Conservation (phyloP, 2,329 filamentous ascomycete species). For the Leptographium lundbergii region DNA sequence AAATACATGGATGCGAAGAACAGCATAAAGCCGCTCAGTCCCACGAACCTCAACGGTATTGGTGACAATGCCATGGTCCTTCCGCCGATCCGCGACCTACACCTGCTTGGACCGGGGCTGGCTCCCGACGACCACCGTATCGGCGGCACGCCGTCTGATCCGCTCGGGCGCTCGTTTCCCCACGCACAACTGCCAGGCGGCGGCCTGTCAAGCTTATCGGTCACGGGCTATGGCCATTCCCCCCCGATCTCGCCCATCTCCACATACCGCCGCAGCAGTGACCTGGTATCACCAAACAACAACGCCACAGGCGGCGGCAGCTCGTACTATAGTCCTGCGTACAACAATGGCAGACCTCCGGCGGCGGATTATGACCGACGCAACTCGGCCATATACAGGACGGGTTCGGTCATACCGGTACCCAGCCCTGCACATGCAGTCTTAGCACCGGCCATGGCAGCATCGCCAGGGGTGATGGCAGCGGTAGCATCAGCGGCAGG, state of each 20-base stretch:
- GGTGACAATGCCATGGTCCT: neutral
- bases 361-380: neutral
- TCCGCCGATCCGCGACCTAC: neutral
- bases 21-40: neutral
- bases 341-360: slow-evolving; percentile 10
- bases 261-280: slow-evolving; percentile 22
- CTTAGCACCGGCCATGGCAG: neutral
- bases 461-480: too few species aligned
- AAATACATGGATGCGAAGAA: neutral
- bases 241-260: slow-evolving; percentile 38
- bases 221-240: slow-evolving; percentile 16
- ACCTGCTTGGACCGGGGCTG: neutral
- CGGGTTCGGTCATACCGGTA: neutral
- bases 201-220: slow-evolving; percentile 19
- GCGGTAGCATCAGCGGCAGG: neutral
- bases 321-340: slow-evolving; percentile 24
- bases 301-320: slow-evolving; percentile 15
- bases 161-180: neutral
- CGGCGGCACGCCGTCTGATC: neutral
- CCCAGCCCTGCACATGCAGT: neutral
- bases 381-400: neutral
- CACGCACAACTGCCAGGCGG: slow-evolving; percentile 21
- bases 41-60: neutral
- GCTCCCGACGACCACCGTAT: neutral
- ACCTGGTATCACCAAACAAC: slow-evolving; percentile 33